Base-by-base conservation (phyloP, 805 yeast species). In the Kuraishia borneana region DNA sequence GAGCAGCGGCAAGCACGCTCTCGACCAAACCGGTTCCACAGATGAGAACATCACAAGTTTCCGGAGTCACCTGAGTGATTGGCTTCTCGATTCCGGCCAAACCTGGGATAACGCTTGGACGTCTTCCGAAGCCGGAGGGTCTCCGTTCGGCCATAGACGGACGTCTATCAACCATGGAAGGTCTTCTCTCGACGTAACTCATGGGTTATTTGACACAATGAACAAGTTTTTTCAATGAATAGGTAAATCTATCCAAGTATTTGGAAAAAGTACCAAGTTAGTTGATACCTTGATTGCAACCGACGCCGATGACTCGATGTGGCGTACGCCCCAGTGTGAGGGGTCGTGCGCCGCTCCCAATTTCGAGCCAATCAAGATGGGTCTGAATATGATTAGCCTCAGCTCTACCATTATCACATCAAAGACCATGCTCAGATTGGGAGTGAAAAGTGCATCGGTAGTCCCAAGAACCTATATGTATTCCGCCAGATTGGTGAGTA, bases 1-100 rank as follows among this genome's bases (percentile, higher is more conserved):
- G 65, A 0, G 96, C 89, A 9, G 96, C 95, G 0, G 97, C 96
- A 32, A 87, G 58, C 9, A 92, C 76, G 44, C 85, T 74, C 54
- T 92, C 95, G 2, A 77, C 79, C 28, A 92, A 64, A 3, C 97
- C 97, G 0, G 98, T 89, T 25, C 98, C 98, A 42, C 82, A 74
- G 36, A 92, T 82, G 21, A 92, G 65, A 10, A 92, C 95, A 51
- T 92, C 98, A 45, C 85, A 83, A 40, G 77, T 61, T 20, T 78
- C 83, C 5, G 92, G 76, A 23, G 73, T 68, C 16, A 61, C 62
- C 14, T 77, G 78, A 21, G 71, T 58, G 32, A 59, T 60, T 2
- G 94, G 89, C 42, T 79, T 77, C 48, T 82, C 94, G 29, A 82
- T 65, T 3, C 89, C 89, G 0, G 84, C 84, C 25, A 82, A 60